phyloP scores from a whole-genome alignment of 1,284 basidiomycete species.

The Cryptococcus depauperatus region DNA sequence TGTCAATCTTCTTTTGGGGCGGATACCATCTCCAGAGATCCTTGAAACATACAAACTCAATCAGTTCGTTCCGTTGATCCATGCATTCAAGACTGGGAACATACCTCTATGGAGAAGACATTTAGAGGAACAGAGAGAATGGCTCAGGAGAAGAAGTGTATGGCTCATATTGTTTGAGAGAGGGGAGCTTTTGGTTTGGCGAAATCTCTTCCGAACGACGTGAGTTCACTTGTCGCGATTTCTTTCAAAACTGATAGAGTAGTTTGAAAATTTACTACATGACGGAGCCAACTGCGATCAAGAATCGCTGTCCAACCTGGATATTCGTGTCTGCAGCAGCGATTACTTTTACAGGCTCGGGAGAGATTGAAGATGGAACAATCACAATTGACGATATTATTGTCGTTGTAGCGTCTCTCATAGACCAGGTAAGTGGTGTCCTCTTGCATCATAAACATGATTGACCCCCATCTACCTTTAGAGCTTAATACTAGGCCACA shows the following conservation, averaged over 20 bases:
- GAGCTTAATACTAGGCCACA: conserved; percentile 33
- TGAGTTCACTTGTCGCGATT: conserved; percentile 19
- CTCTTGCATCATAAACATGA: neutral
- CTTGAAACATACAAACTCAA: conserved; percentile 38
- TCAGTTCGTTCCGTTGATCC: conserved; percentile 37
- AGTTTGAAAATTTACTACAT: conserved; percentile 31
- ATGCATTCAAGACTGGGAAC: conserved; percentile 41
- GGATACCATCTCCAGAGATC: conserved; percentile 26
- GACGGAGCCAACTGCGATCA: conserved; percentile 15
- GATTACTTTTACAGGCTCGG: conserved; percentile 27
- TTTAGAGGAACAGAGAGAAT: conserved; percentile 36
- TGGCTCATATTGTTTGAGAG: conserved; percentile 45
- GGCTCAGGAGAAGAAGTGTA: conserved; percentile 39
- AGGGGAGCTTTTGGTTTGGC: conserved; percentile 46
- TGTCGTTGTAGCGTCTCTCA: conserved; percentile 35
- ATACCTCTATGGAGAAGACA: conserved; percentile 35
- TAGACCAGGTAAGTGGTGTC: conserved; percentile 40
- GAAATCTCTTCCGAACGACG: conserved; percentile 44
- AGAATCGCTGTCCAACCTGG: conserved; percentile 34
- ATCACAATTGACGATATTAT: conserved; percentile 39
- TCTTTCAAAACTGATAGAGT: neutral
- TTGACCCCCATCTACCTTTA: conserved; percentile 2
- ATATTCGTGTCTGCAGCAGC: conserved; percentile 29
- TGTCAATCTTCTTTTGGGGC: conserved; percentile 42
- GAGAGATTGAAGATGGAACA: conserved; percentile 37